phyloP scores from a whole-genome alignment of 108 stramenopile species.

The Cyclotella cryptica region DNA sequence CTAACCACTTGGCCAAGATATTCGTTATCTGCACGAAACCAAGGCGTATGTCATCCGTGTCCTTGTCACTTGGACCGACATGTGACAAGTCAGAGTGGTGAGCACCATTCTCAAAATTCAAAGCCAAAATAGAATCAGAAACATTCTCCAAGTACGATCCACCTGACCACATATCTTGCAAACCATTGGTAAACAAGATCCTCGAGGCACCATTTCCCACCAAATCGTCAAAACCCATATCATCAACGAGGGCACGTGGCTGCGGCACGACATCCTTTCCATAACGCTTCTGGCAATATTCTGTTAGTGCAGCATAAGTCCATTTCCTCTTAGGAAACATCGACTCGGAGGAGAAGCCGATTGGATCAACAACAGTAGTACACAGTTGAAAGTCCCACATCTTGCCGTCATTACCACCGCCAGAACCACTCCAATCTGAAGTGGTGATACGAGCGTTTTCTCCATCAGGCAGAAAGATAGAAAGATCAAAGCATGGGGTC shows the following conservation, averaged over 20 bases:
- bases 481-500: slow-evolving; percentile 67
- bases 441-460: slow-evolving; percentile 63
- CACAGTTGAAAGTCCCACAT: slow-evolving; percentile 88
- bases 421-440: slow-evolving; percentile 76
- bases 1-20: slow-evolving; percentile 67
- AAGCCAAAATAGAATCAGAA: slow-evolving; percentile 57
- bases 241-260: slow-evolving; percentile 60
- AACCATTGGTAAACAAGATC: slow-evolving; percentile 79
- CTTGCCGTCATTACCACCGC: slow-evolving; percentile 62
- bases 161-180: slow-evolving; percentile 71
- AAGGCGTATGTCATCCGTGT: slow-evolving; percentile 73
- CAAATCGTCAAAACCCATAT: slow-evolving; percentile 73
- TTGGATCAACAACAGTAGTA: slow-evolving; percentile 65
- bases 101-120: slow-evolving; percentile 87
- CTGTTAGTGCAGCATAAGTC: slow-evolving; percentile 53
- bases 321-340: slow-evolving; percentile 81
- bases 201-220: slow-evolving; percentile 41
- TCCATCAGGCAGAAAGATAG: slow-evolving; percentile 66
- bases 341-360: slow-evolving; percentile 63
- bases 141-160: slow-evolving; percentile 50
- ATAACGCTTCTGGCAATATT: slow-evolving; percentile 73
- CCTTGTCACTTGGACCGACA: slow-evolving; percentile 59
- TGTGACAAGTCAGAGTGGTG: slow-evolving; percentile 78
- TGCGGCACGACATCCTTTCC: slow-evolving; percentile 55
- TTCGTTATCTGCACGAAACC: slow-evolving; percentile 60